Conservation (phyloP, 148 eudicot genomes). For the Spergularia bocconei region DNA sequence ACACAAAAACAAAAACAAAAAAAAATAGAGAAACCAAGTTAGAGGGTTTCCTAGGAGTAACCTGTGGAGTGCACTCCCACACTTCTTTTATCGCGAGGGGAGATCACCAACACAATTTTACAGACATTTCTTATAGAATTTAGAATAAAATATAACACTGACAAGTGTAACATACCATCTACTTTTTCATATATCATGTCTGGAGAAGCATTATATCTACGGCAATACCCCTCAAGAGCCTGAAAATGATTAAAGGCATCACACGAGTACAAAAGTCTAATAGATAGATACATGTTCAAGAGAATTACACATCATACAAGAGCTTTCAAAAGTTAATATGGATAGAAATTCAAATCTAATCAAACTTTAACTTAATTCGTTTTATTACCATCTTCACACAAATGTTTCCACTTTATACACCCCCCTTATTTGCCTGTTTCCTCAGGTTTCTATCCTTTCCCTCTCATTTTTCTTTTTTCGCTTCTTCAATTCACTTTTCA, state of each 20-base stretch:
- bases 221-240: slow-evolving; percentile 99
- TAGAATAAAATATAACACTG: background rate
- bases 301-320: slow-evolving; percentile 11
- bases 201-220: slow-evolving; percentile 59
- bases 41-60: too few relatives aligned
- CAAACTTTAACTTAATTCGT: background rate
- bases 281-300: background rate
- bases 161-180: slow-evolving; percentile 56
- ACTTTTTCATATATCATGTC: slow-evolving; percentile 61
- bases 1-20: too few relatives aligned
- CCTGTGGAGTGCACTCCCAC: too few relatives aligned
- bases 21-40: background rate
- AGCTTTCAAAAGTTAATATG: background rate
- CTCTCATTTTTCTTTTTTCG: too few relatives aligned
- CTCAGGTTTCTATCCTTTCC: too few relatives aligned
- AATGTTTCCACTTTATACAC: background rate
- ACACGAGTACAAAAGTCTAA: background rate
- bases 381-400: background rate
- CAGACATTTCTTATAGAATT: background rate
- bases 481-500: too few relatives aligned
- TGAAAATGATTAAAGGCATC: slow-evolving; percentile 34
- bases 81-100: background rate
- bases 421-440: background rate
- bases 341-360: background rate
- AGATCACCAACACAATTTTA: background rate